Percentiles rank a stretch among this genome's conserved stretches.
phyloP scores from a whole-genome alignment of 495 filamentous ascomycete species.

The Penicillium bovifimosum region DNA sequence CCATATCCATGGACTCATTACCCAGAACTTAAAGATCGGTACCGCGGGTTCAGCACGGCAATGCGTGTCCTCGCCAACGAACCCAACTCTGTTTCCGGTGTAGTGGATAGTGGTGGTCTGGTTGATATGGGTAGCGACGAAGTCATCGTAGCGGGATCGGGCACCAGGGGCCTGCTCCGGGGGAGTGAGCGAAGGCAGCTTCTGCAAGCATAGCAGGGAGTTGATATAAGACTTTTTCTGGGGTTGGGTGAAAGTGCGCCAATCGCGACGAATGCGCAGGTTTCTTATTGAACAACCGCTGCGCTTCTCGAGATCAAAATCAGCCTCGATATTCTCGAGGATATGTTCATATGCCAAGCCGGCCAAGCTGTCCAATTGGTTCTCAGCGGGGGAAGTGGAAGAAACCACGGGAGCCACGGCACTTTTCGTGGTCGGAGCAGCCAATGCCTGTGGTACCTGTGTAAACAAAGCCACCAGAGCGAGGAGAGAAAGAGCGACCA shows the following conservation, averaged over 20 bases:
- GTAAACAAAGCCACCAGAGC: constrained; percentile 8
- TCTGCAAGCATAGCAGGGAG: constrained; percentile 59
- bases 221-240: constrained; percentile 56
- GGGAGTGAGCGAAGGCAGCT: constrained; percentile 43
- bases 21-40: too few relatives aligned
- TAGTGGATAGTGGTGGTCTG: constrained; percentile 58
- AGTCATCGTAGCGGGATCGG: constrained; percentile 62
- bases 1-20: too few relatives aligned
- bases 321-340: constrained; percentile 6
- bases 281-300: constrained; percentile 45
- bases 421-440: constrained; percentile 4
- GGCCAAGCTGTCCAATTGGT: constrained; percentile 16
- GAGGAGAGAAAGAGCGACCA: constrained; percentile 14
- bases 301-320: constrained; percentile 25
- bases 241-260: constrained; percentile 23
- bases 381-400: constrained; percentile 17
- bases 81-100: too few relatives aligned
- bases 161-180: constrained; percentile 41
- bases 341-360: constrained; percentile 14
- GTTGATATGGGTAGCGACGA: constrained; percentile 62
- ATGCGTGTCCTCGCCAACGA: too few relatives aligned
- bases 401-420: constrained; percentile 9
- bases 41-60: too few relatives aligned
- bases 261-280: constrained; percentile 46
- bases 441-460: constrained; percentile 10